Percentiles rank a stretch among this genome's conserved stretches.
Conservation (phyloP, 164 flowering plant genomes). For the Vitis riparia region DNA sequence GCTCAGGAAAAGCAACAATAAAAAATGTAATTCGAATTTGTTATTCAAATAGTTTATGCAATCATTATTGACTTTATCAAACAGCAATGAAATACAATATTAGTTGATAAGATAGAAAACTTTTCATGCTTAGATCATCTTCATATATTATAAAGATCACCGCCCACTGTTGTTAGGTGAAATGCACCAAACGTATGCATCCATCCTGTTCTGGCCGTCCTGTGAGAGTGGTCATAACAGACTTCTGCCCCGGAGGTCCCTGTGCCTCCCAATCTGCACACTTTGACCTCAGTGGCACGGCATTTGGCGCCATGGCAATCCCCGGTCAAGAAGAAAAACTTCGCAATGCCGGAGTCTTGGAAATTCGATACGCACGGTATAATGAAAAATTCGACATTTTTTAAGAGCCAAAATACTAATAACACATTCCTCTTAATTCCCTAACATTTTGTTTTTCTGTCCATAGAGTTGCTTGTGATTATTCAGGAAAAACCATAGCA, state of each 20-base stretch:
- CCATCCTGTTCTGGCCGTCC: constrained; percentile 32
- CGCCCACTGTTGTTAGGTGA: constrained; percentile 16
- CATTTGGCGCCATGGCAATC: constrained; percentile 24
- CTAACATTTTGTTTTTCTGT: no score
- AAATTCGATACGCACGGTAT: constrained; percentile 21
- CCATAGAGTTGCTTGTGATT: no score
- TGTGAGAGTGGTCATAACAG: constrained; percentile 34
- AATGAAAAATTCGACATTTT: neutral
- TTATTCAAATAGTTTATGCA: no score
- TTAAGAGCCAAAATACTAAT: no score
- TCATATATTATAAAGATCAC: neutral
- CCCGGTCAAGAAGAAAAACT: constrained; percentile 24
- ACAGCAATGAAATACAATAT: neutral
- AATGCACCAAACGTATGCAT: constrained; percentile 21
- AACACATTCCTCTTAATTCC: no score
- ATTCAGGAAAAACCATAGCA: no score
- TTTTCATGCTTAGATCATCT: neutral
- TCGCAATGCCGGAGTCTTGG: constrained; percentile 28
- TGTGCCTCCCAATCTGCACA: constrained; percentile 28
- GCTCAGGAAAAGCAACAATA: no score
- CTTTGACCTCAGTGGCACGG: constrained; percentile 31
- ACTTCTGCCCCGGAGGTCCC: constrained; percentile 32
- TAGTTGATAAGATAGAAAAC: neutral
- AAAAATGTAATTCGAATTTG: no score
- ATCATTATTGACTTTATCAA: no score